Percentiles rank a stretch among this genome's conserved stretches.
Evolutionary conservation across 2,329 filamentous ascomycete genomes (phyloP).

Genomic region (Trichophyton benhamiae): DNA sequence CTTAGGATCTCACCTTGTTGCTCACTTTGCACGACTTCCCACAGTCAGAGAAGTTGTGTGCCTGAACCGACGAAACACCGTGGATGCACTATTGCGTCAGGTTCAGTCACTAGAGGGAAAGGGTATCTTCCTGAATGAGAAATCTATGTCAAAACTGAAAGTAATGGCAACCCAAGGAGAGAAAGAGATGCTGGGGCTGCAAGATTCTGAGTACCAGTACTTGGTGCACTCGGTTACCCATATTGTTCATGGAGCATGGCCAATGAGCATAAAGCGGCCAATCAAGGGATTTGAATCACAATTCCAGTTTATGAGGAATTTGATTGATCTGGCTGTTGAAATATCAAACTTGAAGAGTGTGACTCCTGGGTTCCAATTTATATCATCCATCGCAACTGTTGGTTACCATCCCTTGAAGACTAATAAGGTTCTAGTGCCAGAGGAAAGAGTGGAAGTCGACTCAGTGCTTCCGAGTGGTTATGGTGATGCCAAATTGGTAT

Average conservation of each 20-base stretch:
- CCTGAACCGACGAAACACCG: constrained; percentile 33
- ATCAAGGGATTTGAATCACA: constrained; percentile 41
- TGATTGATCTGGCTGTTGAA: constrained; percentile 36
- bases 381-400: constrained; percentile 34
- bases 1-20: constrained; percentile 31
- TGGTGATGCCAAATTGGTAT: constrained; percentile 41
- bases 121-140: constrained; percentile 16
- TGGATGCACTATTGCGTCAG: constrained; percentile 24
- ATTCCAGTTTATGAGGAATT: constrained; percentile 39
- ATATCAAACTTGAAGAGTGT: constrained; percentile 15
- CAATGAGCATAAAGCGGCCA: constrained; percentile 43
- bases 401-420: constrained; percentile 22
- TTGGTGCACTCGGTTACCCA: constrained; percentile 36
- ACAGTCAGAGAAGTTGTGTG: constrained; percentile 30
- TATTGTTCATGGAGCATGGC: constrained; percentile 45
- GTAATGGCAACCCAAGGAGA: constrained; percentile 41
- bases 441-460: constrained; percentile 31
- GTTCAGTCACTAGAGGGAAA: constrained; percentile 20
- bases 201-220: constrained; percentile 24
- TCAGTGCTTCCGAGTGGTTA: constrained; percentile 38
- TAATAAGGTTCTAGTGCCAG: constrained; percentile 28
- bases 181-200: constrained; percentile 39
- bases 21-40: constrained; percentile 22
- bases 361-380: constrained; percentile 28
- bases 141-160: constrained; percentile 25